Percentiles rank a stretch among this genome's conserved stretches.
Conservation (phyloP, 1,284 basidiomycete genomes). For the Cutaneotrichosporon daszewskae region DNA sequence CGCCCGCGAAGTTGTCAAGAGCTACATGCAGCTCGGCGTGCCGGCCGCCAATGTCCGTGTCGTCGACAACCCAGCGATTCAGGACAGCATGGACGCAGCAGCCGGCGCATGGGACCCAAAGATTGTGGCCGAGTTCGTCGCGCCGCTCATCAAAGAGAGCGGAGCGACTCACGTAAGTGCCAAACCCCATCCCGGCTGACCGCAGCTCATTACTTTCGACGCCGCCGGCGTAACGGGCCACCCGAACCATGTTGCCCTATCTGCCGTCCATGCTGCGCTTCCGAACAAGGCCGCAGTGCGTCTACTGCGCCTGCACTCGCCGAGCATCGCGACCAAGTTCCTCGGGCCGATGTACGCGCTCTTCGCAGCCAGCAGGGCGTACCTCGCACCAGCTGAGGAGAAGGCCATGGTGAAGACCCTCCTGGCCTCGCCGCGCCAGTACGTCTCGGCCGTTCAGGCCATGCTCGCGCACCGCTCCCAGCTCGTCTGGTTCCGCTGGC, state of each 20-base stretch:
- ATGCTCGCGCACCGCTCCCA: constrained; percentile 73
- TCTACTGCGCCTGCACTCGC: constrained; percentile 60
- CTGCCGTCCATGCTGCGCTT: constrained; percentile 50
- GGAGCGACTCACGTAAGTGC: constrained; percentile 4
- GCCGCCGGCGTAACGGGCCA: constrained; percentile 71
- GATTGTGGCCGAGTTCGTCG: constrained; percentile 59
- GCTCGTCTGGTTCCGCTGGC: constrained; percentile 82
- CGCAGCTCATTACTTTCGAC: constrained; percentile 88
- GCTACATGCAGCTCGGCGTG: constrained; percentile 69
- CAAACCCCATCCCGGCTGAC: background rate
- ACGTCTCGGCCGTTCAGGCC: constrained; percentile 58
- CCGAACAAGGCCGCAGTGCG: constrained; percentile 21
- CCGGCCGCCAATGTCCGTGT: constrained; percentile 55
- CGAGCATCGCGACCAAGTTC: constrained; percentile 55
- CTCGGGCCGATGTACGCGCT: constrained; percentile 17
- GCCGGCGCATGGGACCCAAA: constrained; percentile 60
- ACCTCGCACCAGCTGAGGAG: too few species aligned
- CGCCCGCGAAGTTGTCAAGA: constrained; percentile 59
- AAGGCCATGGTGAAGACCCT: constrained; percentile 26
- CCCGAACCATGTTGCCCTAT: constrained; percentile 79
- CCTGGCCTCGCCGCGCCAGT: constrained; percentile 57
- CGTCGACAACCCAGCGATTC: constrained; percentile 55
- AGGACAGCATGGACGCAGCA: constrained; percentile 53
- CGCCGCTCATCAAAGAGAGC: constrained; percentile 28
- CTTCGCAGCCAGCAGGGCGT: too few species aligned